Conservation (phyloP, 768 basidiomycete genomes). For the Russula ochroleuca region DNA sequence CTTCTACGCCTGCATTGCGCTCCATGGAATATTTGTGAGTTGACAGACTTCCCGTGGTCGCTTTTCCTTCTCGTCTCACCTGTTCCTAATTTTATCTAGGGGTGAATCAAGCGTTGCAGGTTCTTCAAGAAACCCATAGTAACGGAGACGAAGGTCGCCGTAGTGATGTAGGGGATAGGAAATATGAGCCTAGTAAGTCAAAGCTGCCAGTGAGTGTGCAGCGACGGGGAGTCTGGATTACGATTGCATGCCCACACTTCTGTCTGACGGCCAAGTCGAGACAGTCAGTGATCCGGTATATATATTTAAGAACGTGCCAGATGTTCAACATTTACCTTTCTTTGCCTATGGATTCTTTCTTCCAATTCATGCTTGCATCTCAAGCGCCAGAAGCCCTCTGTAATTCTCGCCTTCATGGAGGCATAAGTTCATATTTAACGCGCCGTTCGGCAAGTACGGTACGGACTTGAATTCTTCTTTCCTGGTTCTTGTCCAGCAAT, state of each 20-base stretch:
- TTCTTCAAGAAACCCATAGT: background rate
- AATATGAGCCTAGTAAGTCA: background rate
- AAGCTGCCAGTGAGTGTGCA: background rate
- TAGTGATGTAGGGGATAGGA: background rate
- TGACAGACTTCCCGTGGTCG: background rate
- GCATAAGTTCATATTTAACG: no score
- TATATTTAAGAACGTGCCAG: no score
- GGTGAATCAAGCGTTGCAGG: background rate
- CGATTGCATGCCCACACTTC: background rate
- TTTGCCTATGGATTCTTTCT: background rate
- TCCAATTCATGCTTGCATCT: no score
- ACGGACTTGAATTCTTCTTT: no score
- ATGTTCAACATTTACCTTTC: conserved; percentile 14
- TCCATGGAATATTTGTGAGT: background rate
- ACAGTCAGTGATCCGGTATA: no score
- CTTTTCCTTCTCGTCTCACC: background rate
- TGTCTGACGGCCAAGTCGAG: background rate
- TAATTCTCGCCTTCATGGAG: no score
- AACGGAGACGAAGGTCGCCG: background rate
- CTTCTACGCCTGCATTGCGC: background rate
- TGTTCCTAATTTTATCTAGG: background rate
- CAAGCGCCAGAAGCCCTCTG: no score
- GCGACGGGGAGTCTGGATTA: background rate
- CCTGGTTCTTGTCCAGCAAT: no score
- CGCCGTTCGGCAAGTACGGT: no score